Conservation (phyloP, 495 filamentous ascomycete species). For the Penicillium paxilli region DNA sequence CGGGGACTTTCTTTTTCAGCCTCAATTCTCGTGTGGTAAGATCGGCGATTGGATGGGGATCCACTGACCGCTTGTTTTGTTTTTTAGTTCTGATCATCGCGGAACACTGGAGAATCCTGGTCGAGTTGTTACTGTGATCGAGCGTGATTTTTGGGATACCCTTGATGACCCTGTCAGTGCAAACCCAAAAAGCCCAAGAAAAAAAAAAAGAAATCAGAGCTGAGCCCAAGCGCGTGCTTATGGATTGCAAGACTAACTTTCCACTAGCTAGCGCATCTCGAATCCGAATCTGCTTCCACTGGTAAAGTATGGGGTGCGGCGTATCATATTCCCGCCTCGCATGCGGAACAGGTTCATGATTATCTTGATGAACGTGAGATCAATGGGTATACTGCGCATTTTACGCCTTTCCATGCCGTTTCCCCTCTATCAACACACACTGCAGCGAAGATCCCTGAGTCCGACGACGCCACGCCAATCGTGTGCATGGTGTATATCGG, state of each 20-base stretch:
- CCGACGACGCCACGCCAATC: slow-evolving; percentile 32
- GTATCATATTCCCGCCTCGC: slow-evolving; percentile 76
- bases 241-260: background rate
- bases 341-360: slow-evolving; percentile 77
- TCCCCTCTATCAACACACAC: background rate
- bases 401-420: slow-evolving; percentile 74
- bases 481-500: slow-evolving; percentile 88
- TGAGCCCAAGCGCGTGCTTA: no score
- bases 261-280: slow-evolving; percentile 33
- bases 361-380: slow-evolving; percentile 97
- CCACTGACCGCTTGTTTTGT: background rate
- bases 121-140: slow-evolving; percentile 90
- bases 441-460: background rate
- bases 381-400: slow-evolving; percentile 91
- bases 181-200: background rate
- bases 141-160: slow-evolving; percentile 74
- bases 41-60: background rate
- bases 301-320: slow-evolving; percentile 86
- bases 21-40: background rate
- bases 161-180: slow-evolving; percentile 61
- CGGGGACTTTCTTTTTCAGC: background rate
- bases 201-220: background rate
- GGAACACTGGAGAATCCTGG: slow-evolving; percentile 86
- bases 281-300: slow-evolving; percentile 41
- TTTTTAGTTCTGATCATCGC: slow-evolving; percentile 80